These are phyloP conservation scores for Aureobasidium pullulans DNA, from an alignment of 2,329 filamentous ascomycete genomes.

Conservation along the genomic window DNA sequence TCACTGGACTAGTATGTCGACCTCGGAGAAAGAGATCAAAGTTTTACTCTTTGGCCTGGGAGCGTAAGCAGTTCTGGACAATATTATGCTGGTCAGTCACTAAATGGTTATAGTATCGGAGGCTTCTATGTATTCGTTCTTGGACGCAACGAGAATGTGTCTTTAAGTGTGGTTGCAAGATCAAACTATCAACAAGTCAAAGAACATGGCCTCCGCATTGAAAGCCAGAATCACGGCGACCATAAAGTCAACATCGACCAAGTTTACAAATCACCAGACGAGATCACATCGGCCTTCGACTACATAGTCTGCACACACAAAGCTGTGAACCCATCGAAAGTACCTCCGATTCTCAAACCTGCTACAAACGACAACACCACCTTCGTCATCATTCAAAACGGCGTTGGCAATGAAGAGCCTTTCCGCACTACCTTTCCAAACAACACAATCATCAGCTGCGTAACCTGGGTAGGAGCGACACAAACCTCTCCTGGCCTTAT, in stretches of 20 bases:
- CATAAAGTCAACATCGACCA: constrained; percentile 20
- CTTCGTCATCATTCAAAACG: constrained; percentile 58
- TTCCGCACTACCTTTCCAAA: constrained; percentile 43
- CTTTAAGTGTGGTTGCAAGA: constrained; percentile 37
- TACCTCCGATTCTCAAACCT: constrained; percentile 33
- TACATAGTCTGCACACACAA: constrained; percentile 43
- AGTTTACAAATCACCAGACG: constrained; percentile 33
- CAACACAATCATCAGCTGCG: constrained; percentile 49
- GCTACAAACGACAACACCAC: constrained; percentile 39
- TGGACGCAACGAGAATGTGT: constrained; percentile 33
- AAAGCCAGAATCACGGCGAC: constrained; percentile 36
- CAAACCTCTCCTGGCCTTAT: constrained; percentile 45
- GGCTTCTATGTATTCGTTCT: constrained; percentile 53
- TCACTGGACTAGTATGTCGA: neutral
- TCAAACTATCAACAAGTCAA: constrained; percentile 40
- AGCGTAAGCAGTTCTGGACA: constrained; percentile 35
- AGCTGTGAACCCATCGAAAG: constrained; percentile 31
- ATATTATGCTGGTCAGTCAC: neutral
- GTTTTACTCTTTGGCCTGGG: constrained; percentile 48
- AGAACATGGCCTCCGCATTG: constrained; percentile 34
- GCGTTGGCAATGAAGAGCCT: constrained; percentile 53
- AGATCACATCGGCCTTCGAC: constrained; percentile 31
- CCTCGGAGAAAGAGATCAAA: constrained; percentile 16
- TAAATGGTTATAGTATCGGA: constrained; percentile 38
- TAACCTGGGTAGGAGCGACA: constrained; percentile 48